Percentiles rank a stretch among this genome's conserved stretches.
phyloP scores from a whole-genome alignment of 345 rosid genomes.

The Syzygium aromaticum region DNA sequence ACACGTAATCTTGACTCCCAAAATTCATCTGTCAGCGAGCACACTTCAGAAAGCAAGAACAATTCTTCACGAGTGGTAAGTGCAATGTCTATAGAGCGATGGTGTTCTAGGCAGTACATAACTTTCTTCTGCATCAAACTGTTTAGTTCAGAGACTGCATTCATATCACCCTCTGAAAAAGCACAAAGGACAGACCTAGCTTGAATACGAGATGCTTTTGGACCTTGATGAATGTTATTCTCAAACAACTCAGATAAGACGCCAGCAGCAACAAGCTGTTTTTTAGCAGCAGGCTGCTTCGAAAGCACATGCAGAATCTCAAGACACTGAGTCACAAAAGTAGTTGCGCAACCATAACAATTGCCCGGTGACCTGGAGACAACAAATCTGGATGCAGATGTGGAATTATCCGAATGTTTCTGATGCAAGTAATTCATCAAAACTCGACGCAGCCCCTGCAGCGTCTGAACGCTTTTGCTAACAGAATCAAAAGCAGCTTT shows the following conservation, averaged over 20 bases:
- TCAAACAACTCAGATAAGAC: conserved; percentile 86
- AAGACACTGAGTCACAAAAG: conserved; percentile 90
- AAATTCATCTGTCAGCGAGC: conserved; percentile 90
- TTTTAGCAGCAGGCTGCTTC: conserved; percentile 67
- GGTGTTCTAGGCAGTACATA: conserved; percentile 97
- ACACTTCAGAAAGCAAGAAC: conserved; percentile 90
- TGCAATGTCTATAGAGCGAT: conserved; percentile 96
- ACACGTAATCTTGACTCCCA: conserved; percentile 97
- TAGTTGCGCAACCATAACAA: conserved; percentile 97
- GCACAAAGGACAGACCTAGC: conserved; percentile 94
- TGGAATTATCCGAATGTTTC: conserved; percentile 58
- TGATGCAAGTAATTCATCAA: conserved; percentile 94
- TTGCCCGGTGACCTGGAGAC: conserved; percentile 85
- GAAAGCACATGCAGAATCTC: conserved; percentile 83
- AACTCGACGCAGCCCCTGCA: conserved; percentile 96
- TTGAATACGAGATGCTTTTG: conserved; percentile 81
- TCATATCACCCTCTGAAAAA: conserved; percentile 84
- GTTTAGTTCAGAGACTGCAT: conserved; percentile 81
- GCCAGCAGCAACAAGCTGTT: conserved; percentile 89
- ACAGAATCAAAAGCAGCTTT: conserved; percentile 99
- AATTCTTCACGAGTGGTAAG: conserved; percentile 89
- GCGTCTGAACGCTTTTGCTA: conserved; percentile 97
- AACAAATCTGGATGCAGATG: conserved; percentile 62
- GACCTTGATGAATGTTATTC: conserved; percentile 97
- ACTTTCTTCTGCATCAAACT: conserved; percentile 89